A percentile compares a stretch with the other conserved stretches of the same genome.
These are phyloP conservation scores for Porogramme epimiltina DNA, from an alignment of 1,284 basidiomycete genomes.

Conservation along the genomic window DNA sequence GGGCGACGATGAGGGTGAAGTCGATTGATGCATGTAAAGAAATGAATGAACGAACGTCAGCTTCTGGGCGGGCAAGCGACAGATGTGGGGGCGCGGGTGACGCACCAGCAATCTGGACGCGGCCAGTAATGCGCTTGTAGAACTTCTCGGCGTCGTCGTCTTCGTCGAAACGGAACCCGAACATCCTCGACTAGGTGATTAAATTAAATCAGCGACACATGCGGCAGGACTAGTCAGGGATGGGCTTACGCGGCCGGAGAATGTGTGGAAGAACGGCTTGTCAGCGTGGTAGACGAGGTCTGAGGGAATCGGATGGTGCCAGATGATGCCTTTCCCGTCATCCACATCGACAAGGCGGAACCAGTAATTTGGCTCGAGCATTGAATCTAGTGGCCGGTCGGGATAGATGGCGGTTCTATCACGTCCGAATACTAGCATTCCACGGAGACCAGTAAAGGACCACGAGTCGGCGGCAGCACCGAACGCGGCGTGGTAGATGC, in stretches of 20 bases:
- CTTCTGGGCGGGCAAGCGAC: neutral
- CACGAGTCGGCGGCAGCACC: slow-evolving; percentile 53
- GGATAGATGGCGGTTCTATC: slow-evolving; percentile 47
- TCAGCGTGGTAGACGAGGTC: slow-evolving; percentile 84
- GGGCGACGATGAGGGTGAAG: neutral
- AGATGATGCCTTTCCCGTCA: slow-evolving; percentile 72
- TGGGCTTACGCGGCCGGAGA: slow-evolving; percentile 77
- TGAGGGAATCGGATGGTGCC: slow-evolving; percentile 86
- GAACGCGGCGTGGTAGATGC: slow-evolving; percentile 59
- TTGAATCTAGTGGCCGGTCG: slow-evolving; percentile 19
- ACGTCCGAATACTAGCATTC: slow-evolving; percentile 72
- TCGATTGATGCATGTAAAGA: neutral
- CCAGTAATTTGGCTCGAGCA: slow-evolving; percentile 45
- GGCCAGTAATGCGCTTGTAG: slow-evolving; percentile 47
- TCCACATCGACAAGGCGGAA: slow-evolving; percentile 77
- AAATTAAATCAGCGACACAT: neutral
- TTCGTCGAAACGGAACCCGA: slow-evolving; percentile 76
- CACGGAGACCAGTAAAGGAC: slow-evolving; percentile 72
- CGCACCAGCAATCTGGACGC: slow-evolving; percentile 21
- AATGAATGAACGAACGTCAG: slow-evolving; percentile 1
- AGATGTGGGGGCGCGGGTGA: neutral
- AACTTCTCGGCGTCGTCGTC: slow-evolving; percentile 62
- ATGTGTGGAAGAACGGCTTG: slow-evolving; percentile 91
- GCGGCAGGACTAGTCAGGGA: neutral
- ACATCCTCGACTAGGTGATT: slow-evolving; percentile 63